These are phyloP conservation scores for Penicillium sp. DNA, from an alignment of 2,329 filamentous ascomycete species.

Conservation along the genomic window DNA sequence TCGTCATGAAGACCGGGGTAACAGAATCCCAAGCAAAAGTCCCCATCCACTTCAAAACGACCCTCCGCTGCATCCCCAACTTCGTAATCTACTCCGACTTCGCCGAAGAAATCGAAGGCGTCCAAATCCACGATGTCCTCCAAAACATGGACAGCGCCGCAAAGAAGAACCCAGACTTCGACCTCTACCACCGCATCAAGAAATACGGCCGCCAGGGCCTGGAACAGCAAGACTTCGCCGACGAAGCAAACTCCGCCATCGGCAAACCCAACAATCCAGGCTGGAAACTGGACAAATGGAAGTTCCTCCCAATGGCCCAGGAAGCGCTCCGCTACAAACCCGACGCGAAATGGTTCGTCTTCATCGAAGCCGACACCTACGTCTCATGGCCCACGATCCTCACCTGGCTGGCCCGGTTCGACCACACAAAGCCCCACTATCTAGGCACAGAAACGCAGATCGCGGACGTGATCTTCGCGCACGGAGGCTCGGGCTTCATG, in stretches of 20 bases:
- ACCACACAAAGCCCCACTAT: conserved; percentile 49
- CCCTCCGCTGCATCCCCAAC: conserved; percentile 54
- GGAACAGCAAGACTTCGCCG: conserved; percentile 35
- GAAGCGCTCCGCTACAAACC: conserved; percentile 45
- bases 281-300: conserved; percentile 57
- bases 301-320: conserved; percentile 55
- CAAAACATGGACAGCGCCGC: conserved; percentile 42
- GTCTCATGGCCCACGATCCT: conserved; percentile 53
- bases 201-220: conserved; percentile 44
- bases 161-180: conserved; percentile 46
- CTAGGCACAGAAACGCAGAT: conserved; percentile 54
- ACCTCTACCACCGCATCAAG: conserved; percentile 50
- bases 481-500: conserved; percentile 53
- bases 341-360: conserved; percentile 56
- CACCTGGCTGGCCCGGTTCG: conserved; percentile 51
- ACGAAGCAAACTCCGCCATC: conserved; percentile 39
- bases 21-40: conserved; percentile 56
- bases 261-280: conserved; percentile 48
- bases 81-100: conserved; percentile 59
- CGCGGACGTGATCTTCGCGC: conserved; percentile 49
- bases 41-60: conserved; percentile 53
- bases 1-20: conserved; percentile 57
- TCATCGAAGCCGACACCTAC: conserved; percentile 59
- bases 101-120: conserved; percentile 50
- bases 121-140: conserved; percentile 51